Percentiles rank a stretch among this genome's conserved stretches.
phyloP scores from a whole-genome alignment of 1,139 yeast genomes.

The Blastobotrys aristatus region DNA sequence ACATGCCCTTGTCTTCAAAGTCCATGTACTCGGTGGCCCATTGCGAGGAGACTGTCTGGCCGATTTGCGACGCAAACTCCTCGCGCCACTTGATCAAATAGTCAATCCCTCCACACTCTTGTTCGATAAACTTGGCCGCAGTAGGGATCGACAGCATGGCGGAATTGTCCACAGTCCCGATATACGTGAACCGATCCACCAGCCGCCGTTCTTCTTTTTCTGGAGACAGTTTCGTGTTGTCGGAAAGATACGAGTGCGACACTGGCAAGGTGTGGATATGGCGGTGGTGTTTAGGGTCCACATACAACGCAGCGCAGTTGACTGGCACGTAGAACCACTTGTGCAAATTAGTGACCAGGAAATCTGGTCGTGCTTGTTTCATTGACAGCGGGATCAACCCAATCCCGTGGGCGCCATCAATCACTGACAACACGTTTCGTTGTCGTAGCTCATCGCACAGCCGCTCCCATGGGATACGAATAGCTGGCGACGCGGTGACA shows the following conservation, averaged over 20 bases:
- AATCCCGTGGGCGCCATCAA: conserved; percentile 71
- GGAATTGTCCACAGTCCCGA: conserved; percentile 38
- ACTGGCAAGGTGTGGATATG: conserved; percentile 56
- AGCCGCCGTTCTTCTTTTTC: conserved; percentile 18
- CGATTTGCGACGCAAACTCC: conserved; percentile 43
- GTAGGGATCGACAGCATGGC: conserved; percentile 34
- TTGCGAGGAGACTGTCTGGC: conserved; percentile 35
- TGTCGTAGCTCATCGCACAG: conserved; percentile 46
- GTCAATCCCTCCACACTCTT: conserved; percentile 59
- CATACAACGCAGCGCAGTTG: conserved; percentile 58
- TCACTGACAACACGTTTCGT: conserved; percentile 47
- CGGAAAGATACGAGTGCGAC: conserved; percentile 31
- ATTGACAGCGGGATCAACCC: conserved; percentile 53
- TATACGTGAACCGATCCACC: conserved; percentile 33
- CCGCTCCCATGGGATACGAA: conserved; percentile 50
- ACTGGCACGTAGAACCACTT: conserved; percentile 64
- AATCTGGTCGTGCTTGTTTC: conserved; percentile 50
- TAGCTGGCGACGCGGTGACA: conserved; percentile 62
- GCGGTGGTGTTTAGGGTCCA: conserved; percentile 47
- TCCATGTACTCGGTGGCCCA: conserved; percentile 25
- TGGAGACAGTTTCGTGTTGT: conserved; percentile 11
- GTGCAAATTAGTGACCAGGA: conserved; percentile 58
- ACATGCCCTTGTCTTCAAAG: conserved; percentile 26
- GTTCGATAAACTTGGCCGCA: conserved; percentile 50
- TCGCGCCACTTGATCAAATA: conserved; percentile 46